Evolutionary conservation across 2,329 filamentous ascomycete genomes (phyloP), one percentile per base, ranked within the genome.

Genomic region (Thielaviopsis ethacetica): DNA sequence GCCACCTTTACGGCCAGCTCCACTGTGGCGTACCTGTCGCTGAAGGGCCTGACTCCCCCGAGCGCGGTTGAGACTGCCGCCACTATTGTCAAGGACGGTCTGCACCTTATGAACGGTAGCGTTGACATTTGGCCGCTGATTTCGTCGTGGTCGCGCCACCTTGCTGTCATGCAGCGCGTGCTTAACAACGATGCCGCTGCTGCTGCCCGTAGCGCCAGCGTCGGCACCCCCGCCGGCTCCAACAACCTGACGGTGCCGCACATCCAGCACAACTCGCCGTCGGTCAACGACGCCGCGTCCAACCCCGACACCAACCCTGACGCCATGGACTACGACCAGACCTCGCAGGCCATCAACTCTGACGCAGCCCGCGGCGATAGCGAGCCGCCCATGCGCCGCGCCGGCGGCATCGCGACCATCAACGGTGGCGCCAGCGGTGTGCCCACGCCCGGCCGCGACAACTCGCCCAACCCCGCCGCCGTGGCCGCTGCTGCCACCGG

Each of bases 91-190:
- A 73, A 75, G 53, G 79, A 82, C 63, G 79, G 79, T 30, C 71
- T 82, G 61, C 77, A 77, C 26, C 77, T 82, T 63, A 80, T 82
- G 71, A 72, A 75, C 60, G 77, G 81, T 2, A 79, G 78, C 12
- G 77, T 76, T 1, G 78, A 81, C 58, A 80, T 75, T 24, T 83
- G 80, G 79, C 76, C 78, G 1, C 70, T 83, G 13, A 79, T 81
- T 63, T 70, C 75, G 13, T 80, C 79, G 26, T 83, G 80, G 80
- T 75, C 78, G 58, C 75, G 80, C 41, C 80, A 83, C 63, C 69
- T 83, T 17, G 75, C 75, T 2, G 80, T 83, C 53, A 83, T 83
- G 80, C 76, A 79, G 62, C 78, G 80, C 61, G 80, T 82, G 2
- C 68, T 83, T 22, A 75, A 76, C 63, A 80, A 80, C 51, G 74